Evolutionary conservation across 2,329 filamentous ascomycete genomes (phyloP).

Genomic region (Cordyceps javanica): DNA sequence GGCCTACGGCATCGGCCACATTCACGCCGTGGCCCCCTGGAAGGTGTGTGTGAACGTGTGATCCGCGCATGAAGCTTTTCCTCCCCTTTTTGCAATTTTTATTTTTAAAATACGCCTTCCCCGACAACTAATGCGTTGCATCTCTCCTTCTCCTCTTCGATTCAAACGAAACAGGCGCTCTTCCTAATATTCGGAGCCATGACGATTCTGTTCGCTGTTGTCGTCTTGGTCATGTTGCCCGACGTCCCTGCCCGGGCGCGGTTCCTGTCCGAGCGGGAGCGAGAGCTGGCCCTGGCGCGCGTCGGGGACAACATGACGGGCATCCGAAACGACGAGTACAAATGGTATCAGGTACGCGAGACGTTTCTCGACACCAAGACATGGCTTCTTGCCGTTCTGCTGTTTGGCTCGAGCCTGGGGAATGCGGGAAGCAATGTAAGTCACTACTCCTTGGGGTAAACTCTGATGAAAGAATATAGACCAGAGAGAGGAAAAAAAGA

Average conservation of each 20-base stretch:
- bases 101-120: too few relatives aligned
- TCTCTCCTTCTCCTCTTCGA: too few relatives aligned
- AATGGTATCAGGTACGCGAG: background rate
- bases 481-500: too few relatives aligned
- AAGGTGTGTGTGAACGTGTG: too few relatives aligned
- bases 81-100: too few relatives aligned
- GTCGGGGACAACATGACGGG: conserved; percentile 51
- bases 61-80: too few relatives aligned
- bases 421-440: too few relatives aligned
- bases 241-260: conserved; percentile 30
- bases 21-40: conserved; percentile 38
- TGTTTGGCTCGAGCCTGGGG: too few relatives aligned
- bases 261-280: conserved; percentile 55
- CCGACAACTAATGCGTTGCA: too few relatives aligned
- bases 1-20: conserved; percentile 21
- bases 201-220: background rate
- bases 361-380: background rate
- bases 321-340: background rate
- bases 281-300: conserved; percentile 57
- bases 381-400: background rate
- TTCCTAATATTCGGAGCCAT: conserved; percentile 8
- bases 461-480: too few relatives aligned
- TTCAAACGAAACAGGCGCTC: background rate
- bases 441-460: too few relatives aligned
- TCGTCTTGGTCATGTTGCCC: background rate